Base-by-base conservation (phyloP, 805 yeast species). In the Starmera dryadoides region DNA sequence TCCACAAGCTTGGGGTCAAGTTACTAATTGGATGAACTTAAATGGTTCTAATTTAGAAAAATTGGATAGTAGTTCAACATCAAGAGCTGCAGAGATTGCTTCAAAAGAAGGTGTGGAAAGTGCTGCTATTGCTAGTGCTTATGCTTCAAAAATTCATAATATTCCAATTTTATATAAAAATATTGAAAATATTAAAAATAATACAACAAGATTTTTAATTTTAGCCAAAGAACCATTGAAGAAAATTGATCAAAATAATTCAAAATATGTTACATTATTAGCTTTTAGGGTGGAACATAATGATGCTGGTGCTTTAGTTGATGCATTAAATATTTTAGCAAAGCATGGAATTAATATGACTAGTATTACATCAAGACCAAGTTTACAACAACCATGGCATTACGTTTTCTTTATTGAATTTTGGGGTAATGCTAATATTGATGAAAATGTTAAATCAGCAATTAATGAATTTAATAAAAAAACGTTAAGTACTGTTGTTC, bases 1-100 rank as follows among this genome's bases (percentile, higher is more conserved):
- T 60, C 97, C 98, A 2, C 98, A 91, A 59, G 98, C 89, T 0
- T 91, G 98, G 98, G 94, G 96, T 9, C 98, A 91, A 57, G 81
- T 86, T 36, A 64, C 71, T 3, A 57, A 64, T 18, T 93, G 85
- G 64, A 55, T 84, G 32, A 54, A 64, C 16, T 45, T 38, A 12
- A 37, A 42, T 45, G 44, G 64, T 30, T 60, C 63, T 14, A 50
- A 58, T 18, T 64, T 73, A 26, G 71, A 69, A 37, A 69, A 62
- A 43, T 66, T 83, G 15, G 96, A 88, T 58, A 69, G 81, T 2
- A 68, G 73, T 2, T 86, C 96, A 0, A 91, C 98, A 0, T 82
- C 96, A 0, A 75, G 74, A 48, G 98, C 96, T 1, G 96, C 93
- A 1, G 77, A 77, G 45, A 58, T 73, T 34, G 83, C 86, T 3